Percentiles rank a stretch among this genome's conserved stretches.
phyloP scores from a whole-genome alignment of 495 filamentous ascomycete species.

The Xylaria palmicola region DNA sequence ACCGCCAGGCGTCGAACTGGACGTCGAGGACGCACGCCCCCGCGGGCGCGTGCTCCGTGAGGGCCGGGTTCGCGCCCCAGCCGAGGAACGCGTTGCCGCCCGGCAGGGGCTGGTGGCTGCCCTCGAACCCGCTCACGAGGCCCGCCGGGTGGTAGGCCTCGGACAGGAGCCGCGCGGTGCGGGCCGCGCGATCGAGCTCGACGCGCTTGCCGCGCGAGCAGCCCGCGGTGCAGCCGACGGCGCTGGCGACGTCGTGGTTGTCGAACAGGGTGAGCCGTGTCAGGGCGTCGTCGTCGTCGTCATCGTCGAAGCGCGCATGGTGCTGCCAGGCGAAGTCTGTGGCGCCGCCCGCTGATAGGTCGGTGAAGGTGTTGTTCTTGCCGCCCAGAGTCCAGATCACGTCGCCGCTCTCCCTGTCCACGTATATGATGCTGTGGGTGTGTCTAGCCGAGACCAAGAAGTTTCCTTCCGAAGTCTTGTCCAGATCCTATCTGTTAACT shows the following conservation, averaged over 20 bases:
- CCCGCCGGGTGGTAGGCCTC: constrained; percentile 22
- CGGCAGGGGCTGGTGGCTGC: constrained; percentile 44
- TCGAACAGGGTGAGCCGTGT: constrained; percentile 36
- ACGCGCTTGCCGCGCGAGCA: constrained; percentile 42
- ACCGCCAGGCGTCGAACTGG: constrained; percentile 19
- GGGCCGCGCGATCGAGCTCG: constrained; percentile 39
- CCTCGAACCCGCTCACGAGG: constrained; percentile 38
- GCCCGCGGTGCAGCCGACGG: constrained; percentile 10
- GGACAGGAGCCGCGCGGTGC: constrained; percentile 29
- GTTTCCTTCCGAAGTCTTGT: constrained; percentile 28
- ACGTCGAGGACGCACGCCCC: constrained; percentile 26
- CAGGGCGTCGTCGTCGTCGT: too few species aligned
- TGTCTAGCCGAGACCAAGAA: constrained; percentile 48
- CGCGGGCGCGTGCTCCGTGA: constrained; percentile 45
- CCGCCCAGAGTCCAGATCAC: constrained; percentile 48
- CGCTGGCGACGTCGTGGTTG: constrained; percentile 28
- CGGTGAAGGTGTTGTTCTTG: constrained; percentile 44
- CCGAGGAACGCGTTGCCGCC: constrained; percentile 46
- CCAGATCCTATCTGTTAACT: background rate
- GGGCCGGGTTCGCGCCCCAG: constrained; percentile 48
- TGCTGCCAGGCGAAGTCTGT: constrained; percentile 56
- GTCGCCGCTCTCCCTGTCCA: constrained; percentile 37
- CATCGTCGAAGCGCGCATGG: constrained; percentile 44
- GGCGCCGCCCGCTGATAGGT: constrained; percentile 40
- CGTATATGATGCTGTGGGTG: constrained; percentile 33